Evolutionary conservation across 345 rosid genomes (phyloP).

Genomic region (Psidium guajava): DNA sequence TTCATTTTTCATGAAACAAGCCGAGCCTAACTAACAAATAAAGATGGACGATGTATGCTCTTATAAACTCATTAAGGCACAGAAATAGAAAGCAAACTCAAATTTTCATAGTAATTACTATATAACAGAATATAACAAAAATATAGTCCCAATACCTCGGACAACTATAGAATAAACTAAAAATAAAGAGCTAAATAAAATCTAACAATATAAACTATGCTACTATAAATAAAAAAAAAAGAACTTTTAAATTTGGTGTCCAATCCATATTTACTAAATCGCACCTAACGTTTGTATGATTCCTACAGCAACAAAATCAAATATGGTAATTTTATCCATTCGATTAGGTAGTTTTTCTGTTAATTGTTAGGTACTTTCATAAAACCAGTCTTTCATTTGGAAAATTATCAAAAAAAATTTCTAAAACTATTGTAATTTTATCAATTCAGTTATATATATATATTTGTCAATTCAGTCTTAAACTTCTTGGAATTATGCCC

Average conservation of each 20-base stretch:
- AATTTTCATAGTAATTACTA: background rate
- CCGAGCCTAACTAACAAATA: background rate
- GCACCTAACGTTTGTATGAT: background rate
- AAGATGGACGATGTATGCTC: background rate
- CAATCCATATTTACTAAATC: background rate
- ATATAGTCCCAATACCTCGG: background rate
- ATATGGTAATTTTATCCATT: background rate
- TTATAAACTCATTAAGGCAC: background rate
- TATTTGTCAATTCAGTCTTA: no score
- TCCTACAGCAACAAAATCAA: background rate
- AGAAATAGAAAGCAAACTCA: background rate
- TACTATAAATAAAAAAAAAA: background rate
- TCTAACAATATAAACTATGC: background rate
- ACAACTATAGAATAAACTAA: background rate
- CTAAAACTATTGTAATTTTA: no score
- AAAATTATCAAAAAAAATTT: no score
- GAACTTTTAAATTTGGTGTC: background rate
- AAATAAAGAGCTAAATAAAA: background rate
- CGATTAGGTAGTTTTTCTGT: background rate
- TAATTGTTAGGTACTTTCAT: background rate
- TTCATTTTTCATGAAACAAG: no score
- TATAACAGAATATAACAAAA: background rate
- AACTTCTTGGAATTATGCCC: no score
- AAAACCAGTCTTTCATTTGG: background rate
- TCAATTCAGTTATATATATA: no score